These are phyloP conservation scores for Radiomyces spectabilis DNA, from an alignment of 192 early-diverging fungal species.

Conservation along the genomic window DNA sequence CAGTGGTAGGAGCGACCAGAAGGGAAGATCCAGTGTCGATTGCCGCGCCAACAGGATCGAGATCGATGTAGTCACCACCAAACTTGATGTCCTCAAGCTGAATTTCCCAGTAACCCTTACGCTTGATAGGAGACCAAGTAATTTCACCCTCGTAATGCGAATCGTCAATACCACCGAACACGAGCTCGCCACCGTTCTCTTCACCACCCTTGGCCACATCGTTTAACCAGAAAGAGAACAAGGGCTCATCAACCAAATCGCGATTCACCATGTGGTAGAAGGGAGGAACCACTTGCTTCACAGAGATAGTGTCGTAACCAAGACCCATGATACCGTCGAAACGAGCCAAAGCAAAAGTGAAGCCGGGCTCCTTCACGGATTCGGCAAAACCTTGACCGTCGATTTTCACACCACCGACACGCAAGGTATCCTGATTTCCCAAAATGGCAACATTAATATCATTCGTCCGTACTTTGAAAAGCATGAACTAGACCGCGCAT, in stretches of 20 bases:
- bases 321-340: slow-evolving; percentile 98
- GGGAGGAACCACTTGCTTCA: slow-evolving; percentile 83
- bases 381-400: slow-evolving; percentile 87
- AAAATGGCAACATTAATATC: too few relatives aligned
- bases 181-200: slow-evolving; percentile 70
- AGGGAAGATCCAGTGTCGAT: slow-evolving; percentile 93
- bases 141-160: slow-evolving; percentile 66
- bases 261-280: slow-evolving; percentile 90
- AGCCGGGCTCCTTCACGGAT: slow-evolving; percentile 90
- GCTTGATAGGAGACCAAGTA: slow-evolving; percentile 76
- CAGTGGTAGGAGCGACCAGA: slow-evolving; percentile 63
- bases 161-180: slow-evolving; percentile 80
- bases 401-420: slow-evolving; percentile 66
- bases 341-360: slow-evolving; percentile 89
- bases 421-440: slow-evolving; percentile 63
- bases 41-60: slow-evolving; percentile 66
- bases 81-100: slow-evolving; percentile 71
- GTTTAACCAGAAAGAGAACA: slow-evolving; percentile 88
- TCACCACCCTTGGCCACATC: slow-evolving; percentile 58
- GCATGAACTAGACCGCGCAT: too few relatives aligned
- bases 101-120: slow-evolving; percentile 98
- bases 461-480: too few relatives aligned
- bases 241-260: slow-evolving; percentile 67
- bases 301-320: slow-evolving; percentile 85
- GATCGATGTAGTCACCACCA: slow-evolving; percentile 64